Base-by-base conservation (phyloP, 495 filamentous ascomycete genomes). In the Penicillium cosmopolitanum region DNA sequence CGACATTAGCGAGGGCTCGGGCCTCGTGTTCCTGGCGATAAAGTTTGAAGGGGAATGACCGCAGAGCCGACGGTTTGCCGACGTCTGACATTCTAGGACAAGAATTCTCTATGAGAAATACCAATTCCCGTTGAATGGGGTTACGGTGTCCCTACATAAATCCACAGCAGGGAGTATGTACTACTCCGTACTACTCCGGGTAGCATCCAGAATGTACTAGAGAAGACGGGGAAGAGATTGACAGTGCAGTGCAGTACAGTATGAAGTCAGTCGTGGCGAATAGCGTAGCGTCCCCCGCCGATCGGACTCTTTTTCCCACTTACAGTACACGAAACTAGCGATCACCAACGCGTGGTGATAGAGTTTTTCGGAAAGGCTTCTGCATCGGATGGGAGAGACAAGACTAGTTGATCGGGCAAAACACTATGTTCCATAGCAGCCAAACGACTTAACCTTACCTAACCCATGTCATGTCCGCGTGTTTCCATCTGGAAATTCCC, bases 331-430 rank as follows among this genome's bases (percentile, higher is more conserved):
- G 46, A 48, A 19, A n/a, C 19, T 44, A n/a, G 4, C 46, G 46
- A 48, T 48, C 46, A 23, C n/a, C 46, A 48, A 28, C 56, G 34
- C 40, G 42, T 53, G 56, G 56, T 28, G 50, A 53, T 53, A n/a
- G 19, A 53, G 56, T 58, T 58, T 58, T 47, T 58, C 56, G 56
- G 50, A 58, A 52, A 18, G 10, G 15, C n/a, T n/a, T 1, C 25
- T 53, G 28, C 56, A 53, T 58, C 56, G 56, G 55, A 57, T 57
- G 48, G 35, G 46, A 10, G 43, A 23, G 21, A 7, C 10, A 5
- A 15, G 21, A n/a, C 11, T 48, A 12, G 18, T 12, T 23, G 10
- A 48, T 28, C 4, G 42, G 16, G 5, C n/a, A 44, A 16, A 19
- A 18, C 15, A 18, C 42, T n/a, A 40, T n/a, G 36, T 3, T n/a